Conservation (phyloP, 306 rosid genomes). For the Acacia melanoxylon region DNA sequence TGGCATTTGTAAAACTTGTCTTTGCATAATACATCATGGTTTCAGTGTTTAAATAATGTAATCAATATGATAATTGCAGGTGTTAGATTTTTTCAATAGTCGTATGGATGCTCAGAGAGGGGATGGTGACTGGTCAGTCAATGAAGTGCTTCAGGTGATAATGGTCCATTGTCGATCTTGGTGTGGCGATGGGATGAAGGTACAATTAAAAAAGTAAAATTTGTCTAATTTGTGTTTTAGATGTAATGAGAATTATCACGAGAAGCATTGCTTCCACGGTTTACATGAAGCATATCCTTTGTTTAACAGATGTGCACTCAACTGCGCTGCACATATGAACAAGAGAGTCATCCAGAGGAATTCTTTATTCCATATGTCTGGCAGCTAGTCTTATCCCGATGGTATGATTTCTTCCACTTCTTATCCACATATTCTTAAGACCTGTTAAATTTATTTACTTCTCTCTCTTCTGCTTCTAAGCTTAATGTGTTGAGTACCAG, state of each 20-base stretch:
- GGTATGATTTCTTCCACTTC: slow-evolving; percentile 53
- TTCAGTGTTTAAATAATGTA: slow-evolving; percentile 17
- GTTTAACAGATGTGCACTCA: slow-evolving; percentile 86
- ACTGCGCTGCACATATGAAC: slow-evolving; percentile 96
- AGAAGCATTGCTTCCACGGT: slow-evolving; percentile 12
- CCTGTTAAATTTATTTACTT: slow-evolving; percentile 22
- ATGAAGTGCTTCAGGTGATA: slow-evolving; percentile 88
- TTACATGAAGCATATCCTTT: slow-evolving; percentile 10
- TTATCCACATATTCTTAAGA: not conserved
- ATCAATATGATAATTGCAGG: slow-evolving; percentile 51
- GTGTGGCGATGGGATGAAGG: slow-evolving; percentile 99
- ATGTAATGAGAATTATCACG: slow-evolving; percentile 19
- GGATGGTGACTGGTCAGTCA: slow-evolving; percentile 93
- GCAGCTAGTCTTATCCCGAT: slow-evolving; percentile 87
- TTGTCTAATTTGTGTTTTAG: slow-evolving; percentile 10
- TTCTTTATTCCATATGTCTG: slow-evolving; percentile 94
- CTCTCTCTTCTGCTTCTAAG: slow-evolving; percentile 19
- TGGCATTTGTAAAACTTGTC: not conserved
- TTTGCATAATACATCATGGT: slow-evolving; percentile 3
- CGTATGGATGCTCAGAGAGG: slow-evolving; percentile 89
- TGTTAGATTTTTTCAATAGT: slow-evolving; percentile 92
- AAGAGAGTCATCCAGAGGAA: slow-evolving; percentile 98
- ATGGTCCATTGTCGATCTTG: slow-evolving; percentile 89
- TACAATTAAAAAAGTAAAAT: slow-evolving; percentile 30
- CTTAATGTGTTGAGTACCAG: slow-evolving; percentile 3